Evolutionary conservation across 176 grass and related monocot genomes (phyloP).

Genomic region (Zea luxurians): DNA sequence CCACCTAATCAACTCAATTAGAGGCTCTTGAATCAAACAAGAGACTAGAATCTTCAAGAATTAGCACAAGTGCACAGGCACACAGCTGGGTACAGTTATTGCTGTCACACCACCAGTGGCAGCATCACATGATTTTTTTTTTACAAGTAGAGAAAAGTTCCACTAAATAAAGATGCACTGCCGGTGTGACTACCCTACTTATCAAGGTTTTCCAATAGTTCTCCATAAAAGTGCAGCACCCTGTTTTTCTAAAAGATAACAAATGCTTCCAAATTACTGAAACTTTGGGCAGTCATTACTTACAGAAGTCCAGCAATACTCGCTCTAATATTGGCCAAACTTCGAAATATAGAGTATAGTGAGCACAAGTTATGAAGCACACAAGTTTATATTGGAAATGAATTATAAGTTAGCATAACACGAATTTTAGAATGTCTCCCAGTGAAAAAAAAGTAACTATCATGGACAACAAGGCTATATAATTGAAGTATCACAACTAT

Average conservation of each 20-base stretch:
- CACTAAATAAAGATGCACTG: neutral
- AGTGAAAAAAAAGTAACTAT: neutral
- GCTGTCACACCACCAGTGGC: neutral
- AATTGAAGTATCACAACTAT: neutral
- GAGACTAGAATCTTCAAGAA: conserved; percentile 20
- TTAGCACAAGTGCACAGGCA: conserved; percentile 19
- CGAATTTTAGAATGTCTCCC: neutral
- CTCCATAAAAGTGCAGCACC: too few relatives aligned
- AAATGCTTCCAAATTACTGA: neutral
- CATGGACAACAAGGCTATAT: neutral
- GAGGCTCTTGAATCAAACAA: neutral
- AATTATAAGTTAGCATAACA: conserved; percentile 9
- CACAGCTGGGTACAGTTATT: neutral
- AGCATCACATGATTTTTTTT: neutral
- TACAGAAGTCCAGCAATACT: conserved; percentile 7
- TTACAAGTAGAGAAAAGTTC: neutral
- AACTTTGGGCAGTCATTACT: neutral
- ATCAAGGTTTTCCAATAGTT: neutral
- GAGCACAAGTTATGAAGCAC: neutral
- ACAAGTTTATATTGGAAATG: neutral
- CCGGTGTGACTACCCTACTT: neutral
- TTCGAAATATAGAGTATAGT: conserved; percentile 14
- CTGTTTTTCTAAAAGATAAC: neutral
- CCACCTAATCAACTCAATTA: too few relatives aligned
- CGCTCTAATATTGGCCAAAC: neutral